Percentiles rank a stretch among this genome's conserved stretches.
Conservation (phyloP, 2,329 filamentous ascomycete genomes). For the Diplodia mutila region DNA sequence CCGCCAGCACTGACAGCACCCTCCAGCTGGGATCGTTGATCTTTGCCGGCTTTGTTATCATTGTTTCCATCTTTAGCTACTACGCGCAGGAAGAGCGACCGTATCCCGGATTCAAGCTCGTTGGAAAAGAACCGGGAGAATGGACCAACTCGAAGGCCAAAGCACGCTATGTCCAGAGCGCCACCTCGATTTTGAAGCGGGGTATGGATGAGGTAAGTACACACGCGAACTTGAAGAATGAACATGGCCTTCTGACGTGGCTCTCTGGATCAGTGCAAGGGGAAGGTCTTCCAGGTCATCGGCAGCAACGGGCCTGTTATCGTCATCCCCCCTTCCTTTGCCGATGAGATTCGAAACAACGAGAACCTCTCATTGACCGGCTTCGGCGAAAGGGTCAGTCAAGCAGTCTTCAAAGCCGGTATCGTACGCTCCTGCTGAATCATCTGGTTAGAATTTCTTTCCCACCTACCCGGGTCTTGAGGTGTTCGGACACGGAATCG, state of each 20-base stretch:
- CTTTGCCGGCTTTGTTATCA: not conserved
- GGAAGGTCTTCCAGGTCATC: conserved; percentile 6
- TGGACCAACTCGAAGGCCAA: not conserved
- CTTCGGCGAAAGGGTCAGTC: not conserved
- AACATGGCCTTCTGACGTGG: not conserved
- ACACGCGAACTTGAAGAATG: not conserved
- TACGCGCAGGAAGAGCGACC: not conserved
- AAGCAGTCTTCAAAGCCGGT: no score
- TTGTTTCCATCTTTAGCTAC: not conserved
- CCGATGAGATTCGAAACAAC: conserved; percentile 3
- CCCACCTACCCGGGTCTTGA: not conserved
- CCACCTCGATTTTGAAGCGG: not conserved
- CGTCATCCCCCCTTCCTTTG: not conserved
- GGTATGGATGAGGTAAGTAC: conserved; percentile 11
- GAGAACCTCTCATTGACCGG: not conserved
- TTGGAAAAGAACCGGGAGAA: not conserved
- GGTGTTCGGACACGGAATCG: not conserved
- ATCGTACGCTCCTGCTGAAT: not conserved
- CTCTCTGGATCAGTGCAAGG: not conserved
- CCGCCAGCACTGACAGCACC: not conserved
- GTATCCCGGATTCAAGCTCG: not conserved
- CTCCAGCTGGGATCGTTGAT: not conserved
- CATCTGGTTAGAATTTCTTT: not conserved
- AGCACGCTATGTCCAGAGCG: not conserved
- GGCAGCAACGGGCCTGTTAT: not conserved